Conservation (phyloP, 75 land plant genomes). For the Cryptomeria japonica region DNA sequence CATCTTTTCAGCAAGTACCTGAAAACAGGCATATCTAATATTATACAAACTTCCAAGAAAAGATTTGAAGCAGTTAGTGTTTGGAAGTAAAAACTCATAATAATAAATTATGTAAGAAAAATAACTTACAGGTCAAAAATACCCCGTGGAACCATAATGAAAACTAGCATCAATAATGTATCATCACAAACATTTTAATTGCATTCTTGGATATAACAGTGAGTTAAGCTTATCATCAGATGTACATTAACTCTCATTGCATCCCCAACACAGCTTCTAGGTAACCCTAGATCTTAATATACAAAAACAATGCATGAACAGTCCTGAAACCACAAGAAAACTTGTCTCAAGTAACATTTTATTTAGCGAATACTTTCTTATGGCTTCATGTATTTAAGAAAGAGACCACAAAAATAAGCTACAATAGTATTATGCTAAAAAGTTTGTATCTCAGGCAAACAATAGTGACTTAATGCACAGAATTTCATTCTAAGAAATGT, state of each 20-base stretch:
- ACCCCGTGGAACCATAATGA: background rate
- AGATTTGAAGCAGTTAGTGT: background rate
- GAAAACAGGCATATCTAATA: background rate
- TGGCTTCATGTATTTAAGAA: background rate
- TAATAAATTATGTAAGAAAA: background rate
- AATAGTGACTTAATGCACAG: background rate
- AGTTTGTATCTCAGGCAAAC: background rate
- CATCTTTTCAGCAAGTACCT: constrained; percentile 92
- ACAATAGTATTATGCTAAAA: background rate
- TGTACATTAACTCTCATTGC: background rate
- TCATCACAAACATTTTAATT: background rate
- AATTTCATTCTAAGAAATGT: background rate
- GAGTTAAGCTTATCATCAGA: background rate
- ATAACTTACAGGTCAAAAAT: background rate
- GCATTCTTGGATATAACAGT: background rate
- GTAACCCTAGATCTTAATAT: background rate
- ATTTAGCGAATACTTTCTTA: background rate
- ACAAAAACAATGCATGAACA: background rate
- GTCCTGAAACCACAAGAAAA: background rate
- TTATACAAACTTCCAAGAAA: background rate
- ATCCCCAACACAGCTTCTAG: background rate
- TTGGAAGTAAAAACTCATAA: background rate
- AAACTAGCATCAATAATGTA: background rate
- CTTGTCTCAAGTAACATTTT: background rate
- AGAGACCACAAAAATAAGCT: background rate